Evolutionary conservation across 1,139 yeast genomes (phyloP).

Genomic region (Meyerozyma smithsonii): DNA sequence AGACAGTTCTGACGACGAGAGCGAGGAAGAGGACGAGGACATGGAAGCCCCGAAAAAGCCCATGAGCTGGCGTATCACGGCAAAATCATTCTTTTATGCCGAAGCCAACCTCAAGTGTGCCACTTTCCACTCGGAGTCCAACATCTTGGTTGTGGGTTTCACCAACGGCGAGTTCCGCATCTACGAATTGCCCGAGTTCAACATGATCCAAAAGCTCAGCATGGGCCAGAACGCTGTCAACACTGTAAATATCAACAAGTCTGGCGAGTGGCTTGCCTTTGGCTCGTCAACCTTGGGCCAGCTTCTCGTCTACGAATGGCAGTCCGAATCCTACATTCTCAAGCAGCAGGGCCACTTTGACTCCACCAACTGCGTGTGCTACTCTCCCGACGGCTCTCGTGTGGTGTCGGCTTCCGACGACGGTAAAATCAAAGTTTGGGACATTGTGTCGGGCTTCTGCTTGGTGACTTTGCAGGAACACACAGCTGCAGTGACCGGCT

Average conservation of each 20-base stretch:
- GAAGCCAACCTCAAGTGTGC: conserved; percentile 76
- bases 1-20: conserved; percentile 36
- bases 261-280: conserved; percentile 97
- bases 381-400: conserved; percentile 93
- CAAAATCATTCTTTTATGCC: conserved; percentile 69
- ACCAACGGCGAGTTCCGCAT: conserved; percentile 85
- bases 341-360: conserved; percentile 98
- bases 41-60: conserved; percentile 14
- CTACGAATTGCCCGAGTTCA: conserved; percentile 76
- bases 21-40: conserved; percentile 28
- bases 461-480: conserved; percentile 90
- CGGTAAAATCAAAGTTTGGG: conserved; percentile 97
- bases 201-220: conserved; percentile 75
- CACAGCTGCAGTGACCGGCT: conserved; percentile 80
- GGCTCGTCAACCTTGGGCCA: conserved; percentile 94
- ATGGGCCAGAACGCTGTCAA: conserved; percentile 92
- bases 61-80: conserved; percentile 77
- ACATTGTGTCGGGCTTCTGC: conserved; percentile 87
- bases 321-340: conserved; percentile 88
- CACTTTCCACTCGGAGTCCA: conserved; percentile 70
- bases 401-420: conserved; percentile 94
- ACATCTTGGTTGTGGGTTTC: conserved; percentile 84
- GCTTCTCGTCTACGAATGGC: conserved; percentile 96
- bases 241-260: conserved; percentile 68
- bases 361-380: conserved; percentile 74